Percentiles rank a stretch among this genome's conserved stretches.
Evolutionary conservation across 1,284 basidiomycete species (phyloP).

Genomic region (Cystobasidiaceae sp.): DNA sequence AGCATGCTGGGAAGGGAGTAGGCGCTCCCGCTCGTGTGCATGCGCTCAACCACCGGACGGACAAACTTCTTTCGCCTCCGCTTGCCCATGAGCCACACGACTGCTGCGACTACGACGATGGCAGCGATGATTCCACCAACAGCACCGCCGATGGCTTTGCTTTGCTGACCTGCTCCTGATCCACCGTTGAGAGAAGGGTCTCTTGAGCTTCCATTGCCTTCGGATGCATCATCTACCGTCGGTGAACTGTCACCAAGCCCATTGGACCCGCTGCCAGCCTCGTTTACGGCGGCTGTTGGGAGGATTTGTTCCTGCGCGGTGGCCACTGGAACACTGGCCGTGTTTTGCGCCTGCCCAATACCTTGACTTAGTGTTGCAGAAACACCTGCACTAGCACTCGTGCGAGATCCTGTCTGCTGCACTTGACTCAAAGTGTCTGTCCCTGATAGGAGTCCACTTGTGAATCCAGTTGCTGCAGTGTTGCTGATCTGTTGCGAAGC

Average conservation of each 20-base stretch:
- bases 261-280: too few species aligned
- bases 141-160: conserved; percentile 17
- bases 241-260: not conserved
- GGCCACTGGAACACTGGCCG: too few species aligned
- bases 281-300: too few species aligned
- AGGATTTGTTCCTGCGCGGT: too few species aligned
- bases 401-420: too few species aligned
- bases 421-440: too few species aligned
- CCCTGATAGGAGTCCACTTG: too few species aligned
- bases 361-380: too few species aligned
- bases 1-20: conserved; percentile 24
- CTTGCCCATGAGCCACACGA: conserved; percentile 28
- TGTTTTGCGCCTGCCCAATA: too few species aligned
- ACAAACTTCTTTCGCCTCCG: conserved; percentile 27
- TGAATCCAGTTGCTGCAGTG: too few species aligned
- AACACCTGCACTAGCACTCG: too few species aligned
- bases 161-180: not conserved
- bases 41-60: conserved; percentile 20
- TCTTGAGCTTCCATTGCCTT: not conserved
- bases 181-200: conserved; percentile 20
- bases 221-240: not conserved
- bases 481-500: too few species aligned
- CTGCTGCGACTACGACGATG: conserved; percentile 6
- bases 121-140: conserved; percentile 20
- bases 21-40: conserved; percentile 22